Evolutionary conservation across 1,139 yeast genomes (phyloP).

Genomic region (Citeromyces hawaiiensis): DNA sequence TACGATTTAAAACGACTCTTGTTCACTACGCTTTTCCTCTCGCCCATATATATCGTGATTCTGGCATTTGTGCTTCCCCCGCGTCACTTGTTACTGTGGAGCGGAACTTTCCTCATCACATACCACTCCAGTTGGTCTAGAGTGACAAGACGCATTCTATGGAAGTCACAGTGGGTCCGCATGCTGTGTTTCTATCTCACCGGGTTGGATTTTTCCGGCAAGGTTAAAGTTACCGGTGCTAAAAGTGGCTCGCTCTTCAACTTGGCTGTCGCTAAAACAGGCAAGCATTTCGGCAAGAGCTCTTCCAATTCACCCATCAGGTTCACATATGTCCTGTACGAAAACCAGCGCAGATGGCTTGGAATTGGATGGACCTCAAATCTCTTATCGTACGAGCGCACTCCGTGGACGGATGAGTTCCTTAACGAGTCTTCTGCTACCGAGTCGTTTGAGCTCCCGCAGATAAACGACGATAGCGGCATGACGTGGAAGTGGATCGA

Average conservation of each 20-base stretch:
- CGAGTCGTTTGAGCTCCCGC: constrained; percentile 70
- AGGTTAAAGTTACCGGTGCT: constrained; percentile 28
- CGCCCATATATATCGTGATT: constrained; percentile 68
- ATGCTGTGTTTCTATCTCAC: constrained; percentile 68
- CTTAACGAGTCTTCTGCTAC: constrained; percentile 74
- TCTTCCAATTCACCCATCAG: constrained; percentile 42
- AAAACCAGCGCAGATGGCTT: constrained; percentile 93
- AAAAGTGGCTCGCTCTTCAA: constrained; percentile 15
- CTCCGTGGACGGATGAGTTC: constrained; percentile 96
- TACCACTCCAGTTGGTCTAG: constrained; percentile 81
- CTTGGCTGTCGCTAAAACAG: constrained; percentile 22
- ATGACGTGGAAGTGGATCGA: constrained; percentile 94
- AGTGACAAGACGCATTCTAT: constrained; percentile 66
- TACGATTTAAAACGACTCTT: constrained; percentile 69
- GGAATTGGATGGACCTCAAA: constrained; percentile 98
- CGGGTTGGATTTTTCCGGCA: constrained; percentile 53
- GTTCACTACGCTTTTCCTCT: constrained; percentile 72
- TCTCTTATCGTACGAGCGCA: constrained; percentile 79
- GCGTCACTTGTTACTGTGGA: constrained; percentile 43
- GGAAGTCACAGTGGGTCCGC: constrained; percentile 71
- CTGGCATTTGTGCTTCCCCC: constrained; percentile 62
- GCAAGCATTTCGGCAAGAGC: constrained; percentile 9
- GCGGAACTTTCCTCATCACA: constrained; percentile 55
- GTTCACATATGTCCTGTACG: constrained; percentile 87
- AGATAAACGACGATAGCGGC: constrained; percentile 42